Percentiles rank a stretch among this genome's conserved stretches.
Evolutionary conservation across 2,329 filamentous ascomycete species (phyloP).

Genomic region (Fusarium pseudoanthophilum): DNA sequence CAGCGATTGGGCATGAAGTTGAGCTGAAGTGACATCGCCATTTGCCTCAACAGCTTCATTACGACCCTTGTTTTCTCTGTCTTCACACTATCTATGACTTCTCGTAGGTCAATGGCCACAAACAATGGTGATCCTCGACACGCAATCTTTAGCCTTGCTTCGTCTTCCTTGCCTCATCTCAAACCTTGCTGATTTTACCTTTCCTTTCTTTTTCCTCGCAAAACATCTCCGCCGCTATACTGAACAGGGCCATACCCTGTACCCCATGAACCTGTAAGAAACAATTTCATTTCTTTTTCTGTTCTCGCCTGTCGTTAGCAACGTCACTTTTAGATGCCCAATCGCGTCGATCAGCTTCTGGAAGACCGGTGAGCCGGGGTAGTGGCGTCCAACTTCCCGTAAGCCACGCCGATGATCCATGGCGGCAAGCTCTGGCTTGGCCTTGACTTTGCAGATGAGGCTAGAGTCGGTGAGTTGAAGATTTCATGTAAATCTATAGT

Average conservation of each 20-base stretch:
- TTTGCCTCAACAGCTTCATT: neutral
- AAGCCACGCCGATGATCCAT: constrained; percentile 9
- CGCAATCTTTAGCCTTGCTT: neutral
- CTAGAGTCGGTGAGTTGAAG: constrained; percentile 12
- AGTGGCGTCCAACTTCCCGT: constrained; percentile 13
- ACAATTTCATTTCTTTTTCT: constrained; percentile 1
- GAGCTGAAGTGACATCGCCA: neutral
- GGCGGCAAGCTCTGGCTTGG: neutral
- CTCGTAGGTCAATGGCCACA: neutral
- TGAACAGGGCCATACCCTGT: neutral
- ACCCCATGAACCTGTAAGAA: neutral
- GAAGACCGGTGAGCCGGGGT: constrained; percentile 28
- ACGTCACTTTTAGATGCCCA: constrained; percentile 12
- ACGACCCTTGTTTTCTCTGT: neutral
- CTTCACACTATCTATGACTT: neutral
- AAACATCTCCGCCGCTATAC: constrained; percentile 9
- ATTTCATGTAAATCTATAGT: neutral
- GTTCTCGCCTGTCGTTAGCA: neutral
- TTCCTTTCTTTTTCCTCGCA: constrained; percentile 1
- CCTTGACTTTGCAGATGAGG: neutral
- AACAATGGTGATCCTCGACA: neutral
- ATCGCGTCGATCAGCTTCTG: constrained; percentile 24
- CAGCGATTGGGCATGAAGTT: constrained; percentile 2
- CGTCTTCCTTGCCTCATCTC: neutral
- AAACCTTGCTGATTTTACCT: neutral